Conservation (phyloP, 2,329 filamentous ascomycete species). For the Pestalotiopsis fici region DNA sequence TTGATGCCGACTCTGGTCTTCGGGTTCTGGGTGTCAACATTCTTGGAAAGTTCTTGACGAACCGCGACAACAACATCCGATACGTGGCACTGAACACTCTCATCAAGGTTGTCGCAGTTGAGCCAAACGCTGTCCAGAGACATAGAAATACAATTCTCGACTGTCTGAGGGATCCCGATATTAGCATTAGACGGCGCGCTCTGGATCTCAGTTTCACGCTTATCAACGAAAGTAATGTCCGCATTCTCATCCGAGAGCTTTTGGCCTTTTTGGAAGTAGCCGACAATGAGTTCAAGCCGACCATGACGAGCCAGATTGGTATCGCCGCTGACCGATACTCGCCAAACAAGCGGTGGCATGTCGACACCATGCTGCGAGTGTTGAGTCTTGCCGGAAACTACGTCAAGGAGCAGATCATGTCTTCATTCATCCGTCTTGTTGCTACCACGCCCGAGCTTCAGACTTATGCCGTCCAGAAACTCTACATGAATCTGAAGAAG, state of each 20-base stretch:
- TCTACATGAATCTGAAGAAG: constrained; percentile 87
- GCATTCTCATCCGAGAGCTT: constrained; percentile 88
- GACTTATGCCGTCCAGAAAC: constrained; percentile 93
- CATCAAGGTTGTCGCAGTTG: constrained; percentile 96
- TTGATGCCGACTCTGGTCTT: constrained; percentile 94
- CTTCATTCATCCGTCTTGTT: constrained; percentile 93
- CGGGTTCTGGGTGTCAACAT: constrained; percentile 97
- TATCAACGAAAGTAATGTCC: constrained; percentile 95
- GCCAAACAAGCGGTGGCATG: constrained; percentile 97
- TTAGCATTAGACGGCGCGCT: constrained; percentile 94
- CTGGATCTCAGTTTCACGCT: constrained; percentile 96
- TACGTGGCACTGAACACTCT: constrained; percentile 97
- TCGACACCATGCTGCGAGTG: constrained; percentile 95
- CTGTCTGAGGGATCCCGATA: constrained; percentile 94
- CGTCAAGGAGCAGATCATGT: constrained; percentile 96
- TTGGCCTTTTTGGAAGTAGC: constrained; percentile 95
- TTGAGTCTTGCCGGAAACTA: constrained; percentile 93
- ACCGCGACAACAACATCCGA: constrained; percentile 98
- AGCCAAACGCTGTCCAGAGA: constrained; percentile 95
- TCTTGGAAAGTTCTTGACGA: constrained; percentile 95
- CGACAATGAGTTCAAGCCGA: constrained; percentile 97
- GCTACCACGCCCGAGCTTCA: constrained; percentile 93
- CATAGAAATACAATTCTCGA: constrained; percentile 98
- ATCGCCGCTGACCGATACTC: constrained; percentile 95
- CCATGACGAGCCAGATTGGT: constrained; percentile 97